Base-by-base conservation (phyloP, 306 rosid genomes). In the Vigna trinervia region DNA sequence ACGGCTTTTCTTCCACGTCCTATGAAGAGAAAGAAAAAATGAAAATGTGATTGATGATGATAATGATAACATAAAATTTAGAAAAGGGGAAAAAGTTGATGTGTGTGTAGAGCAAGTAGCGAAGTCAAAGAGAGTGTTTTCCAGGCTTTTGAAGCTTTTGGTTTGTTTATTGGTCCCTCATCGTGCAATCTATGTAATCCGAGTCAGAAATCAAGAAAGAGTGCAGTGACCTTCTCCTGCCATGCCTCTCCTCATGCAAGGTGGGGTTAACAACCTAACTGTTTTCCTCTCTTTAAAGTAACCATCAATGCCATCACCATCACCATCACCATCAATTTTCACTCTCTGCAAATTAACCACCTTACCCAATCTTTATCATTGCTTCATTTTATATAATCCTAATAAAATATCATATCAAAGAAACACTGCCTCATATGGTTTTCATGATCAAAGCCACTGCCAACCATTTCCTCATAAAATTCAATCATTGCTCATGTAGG, bases 91-190 rank as follows among this genome's bases (percentile, higher is more conserved):
- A 77, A 26, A 88, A 81, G 86, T 73, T 69, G 88, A 84, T 46
- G 60, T 73, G 51, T 64, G 67, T 64, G 63, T 26, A 75, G 62
- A 73, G 30, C 74, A 59, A 47, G 20, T 47, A 53, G 52, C 20
- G 1, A 74, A 76, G 88, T 88, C 89, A 88, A 86, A 81, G 82
- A 63, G 83, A 78, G 86, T 76, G 34, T 41, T 28, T 71, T 63
- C 43, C 17, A 38, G 1, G 45, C 81, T 46, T 86, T 80, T 71
- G 41, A 59, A 59, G 20, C 67, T 14, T 58, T 58, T 58, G 38
- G 69, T 28, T 80, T 30, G 15, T 80, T 53, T 61, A 60, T 43
- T 71, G 75, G 85, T 60, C 79, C 79, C 68, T 71, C 8, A 57
- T 78, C 11, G 52, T 80, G 59, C 65, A 22, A 57, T 82, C 12